Evolutionary conservation across 148 eudicot genomes (phyloP).

Genomic region (Pharnaceum exiguum): DNA sequence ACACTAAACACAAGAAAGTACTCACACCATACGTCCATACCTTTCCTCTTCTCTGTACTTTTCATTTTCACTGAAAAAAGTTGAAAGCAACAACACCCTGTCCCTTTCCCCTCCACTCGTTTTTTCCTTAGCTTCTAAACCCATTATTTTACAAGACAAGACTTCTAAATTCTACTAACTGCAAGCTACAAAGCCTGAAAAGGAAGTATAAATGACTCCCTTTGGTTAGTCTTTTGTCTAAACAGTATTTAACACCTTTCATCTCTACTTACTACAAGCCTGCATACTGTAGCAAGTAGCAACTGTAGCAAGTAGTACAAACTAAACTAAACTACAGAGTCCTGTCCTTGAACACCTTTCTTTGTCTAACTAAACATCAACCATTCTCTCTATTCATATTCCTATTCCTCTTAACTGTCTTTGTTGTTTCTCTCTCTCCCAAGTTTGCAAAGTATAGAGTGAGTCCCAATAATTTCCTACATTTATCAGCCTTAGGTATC

Average conservation of each 20-base stretch:
- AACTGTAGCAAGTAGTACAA: too few species aligned
- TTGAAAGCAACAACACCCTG: conserved; percentile 40
- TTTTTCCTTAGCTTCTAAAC: conserved; percentile 9
- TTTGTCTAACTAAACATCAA: not conserved
- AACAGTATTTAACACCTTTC: conserved; percentile 17
- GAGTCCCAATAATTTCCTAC: conserved; percentile 14
- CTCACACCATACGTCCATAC: conserved; percentile 6
- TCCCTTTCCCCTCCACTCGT: conserved; percentile 35
- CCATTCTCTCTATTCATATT: not conserved
- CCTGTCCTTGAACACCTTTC: not conserved
- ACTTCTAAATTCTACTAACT: conserved; percentile 16
- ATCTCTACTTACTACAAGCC: conserved; percentile 16
- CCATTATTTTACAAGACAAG: conserved; percentile 7
- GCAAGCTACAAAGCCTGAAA: conserved; percentile 29
- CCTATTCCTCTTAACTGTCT: too few species aligned
- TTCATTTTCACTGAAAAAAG: conserved; percentile 20
- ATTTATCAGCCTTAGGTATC: conserved; percentile 11
- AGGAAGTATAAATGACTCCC: conserved; percentile 17
- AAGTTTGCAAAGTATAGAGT: not conserved
- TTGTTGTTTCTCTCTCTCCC: too few species aligned
- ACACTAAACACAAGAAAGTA: conserved; percentile 33
- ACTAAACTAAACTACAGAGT: too few species aligned
- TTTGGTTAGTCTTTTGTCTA: conserved; percentile 15
- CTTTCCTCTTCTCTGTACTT: conserved; percentile 21
- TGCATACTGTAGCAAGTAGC: not conserved